Evolutionary conservation across 116 monocot species (phyloP).

Genomic region (Thalassia testudinum): DNA sequence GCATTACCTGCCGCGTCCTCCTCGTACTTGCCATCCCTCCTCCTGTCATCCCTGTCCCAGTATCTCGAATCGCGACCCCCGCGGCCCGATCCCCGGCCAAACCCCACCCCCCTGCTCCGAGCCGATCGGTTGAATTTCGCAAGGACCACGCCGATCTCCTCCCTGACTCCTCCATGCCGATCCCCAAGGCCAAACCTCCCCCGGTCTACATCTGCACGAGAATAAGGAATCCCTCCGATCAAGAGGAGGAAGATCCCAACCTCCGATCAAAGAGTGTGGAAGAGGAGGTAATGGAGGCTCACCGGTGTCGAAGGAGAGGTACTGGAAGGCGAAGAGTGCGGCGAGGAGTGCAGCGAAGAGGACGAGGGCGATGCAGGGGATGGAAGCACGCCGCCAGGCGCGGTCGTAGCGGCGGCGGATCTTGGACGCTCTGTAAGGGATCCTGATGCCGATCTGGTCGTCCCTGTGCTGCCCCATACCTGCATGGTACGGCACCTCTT

Average conservation of each 20-base stretch:
- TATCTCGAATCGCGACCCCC: slow-evolving; percentile 68
- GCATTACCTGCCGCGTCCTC: slow-evolving; percentile 16
- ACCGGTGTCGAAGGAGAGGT: slow-evolving; percentile 25
- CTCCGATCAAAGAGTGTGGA: neutral
- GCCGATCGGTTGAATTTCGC: slow-evolving; percentile 8
- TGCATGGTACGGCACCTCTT: neutral
- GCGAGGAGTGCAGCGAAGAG: slow-evolving; percentile 17
- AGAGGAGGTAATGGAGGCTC: slow-evolving; percentile 10
- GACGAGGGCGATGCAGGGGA: slow-evolving; percentile 7
- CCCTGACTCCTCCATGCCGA: slow-evolving; percentile 8
- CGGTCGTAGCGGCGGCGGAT: slow-evolving; percentile 5
- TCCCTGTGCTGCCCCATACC: slow-evolving; percentile 35
- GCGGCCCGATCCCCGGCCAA: slow-evolving; percentile 17
- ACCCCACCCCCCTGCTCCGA: slow-evolving; percentile 21
- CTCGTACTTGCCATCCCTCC: slow-evolving; percentile 46
- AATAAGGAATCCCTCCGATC: neutral
- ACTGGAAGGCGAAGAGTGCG: slow-evolving; percentile 17
- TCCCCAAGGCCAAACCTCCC: slow-evolving; percentile 1
- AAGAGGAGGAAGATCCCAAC: neutral
- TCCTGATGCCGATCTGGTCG: slow-evolving; percentile 27
- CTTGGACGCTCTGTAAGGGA: slow-evolving; percentile 22
- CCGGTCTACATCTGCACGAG: neutral
- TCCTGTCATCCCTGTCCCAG: slow-evolving; percentile 73
- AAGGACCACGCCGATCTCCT: neutral
- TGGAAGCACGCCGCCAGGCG: slow-evolving; percentile 1